Percentiles rank a stretch among this genome's conserved stretches.
These are phyloP conservation scores for Shiraia sp. DNA, from an alignment of 2,329 filamentous ascomycete species.

Conservation along the genomic window DNA sequence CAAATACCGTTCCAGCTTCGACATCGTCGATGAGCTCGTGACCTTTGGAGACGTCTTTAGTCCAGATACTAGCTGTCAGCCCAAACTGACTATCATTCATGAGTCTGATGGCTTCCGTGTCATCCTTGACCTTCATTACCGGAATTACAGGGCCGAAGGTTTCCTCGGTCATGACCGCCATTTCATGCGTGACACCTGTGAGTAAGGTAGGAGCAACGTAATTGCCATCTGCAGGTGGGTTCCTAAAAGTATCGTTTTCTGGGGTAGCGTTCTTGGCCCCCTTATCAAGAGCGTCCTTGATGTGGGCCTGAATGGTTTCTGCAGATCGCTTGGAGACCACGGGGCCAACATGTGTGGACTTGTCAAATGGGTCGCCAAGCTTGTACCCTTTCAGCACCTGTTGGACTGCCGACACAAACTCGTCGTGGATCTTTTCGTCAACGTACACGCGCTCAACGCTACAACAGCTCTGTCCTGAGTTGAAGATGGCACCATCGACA, in stretches of 20 bases:
- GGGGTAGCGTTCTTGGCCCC: constrained; percentile 86
- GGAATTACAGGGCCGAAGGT: constrained; percentile 94
- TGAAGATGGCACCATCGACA: constrained; percentile 94
- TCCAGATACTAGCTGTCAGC: constrained; percentile 96
- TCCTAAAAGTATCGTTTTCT: constrained; percentile 74
- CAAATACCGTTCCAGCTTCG: constrained; percentile 93
- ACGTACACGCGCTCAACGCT: constrained; percentile 92
- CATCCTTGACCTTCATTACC: constrained; percentile 80
- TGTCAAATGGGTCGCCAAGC: constrained; percentile 84
- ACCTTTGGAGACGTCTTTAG: constrained; percentile 77
- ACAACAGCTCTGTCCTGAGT: constrained; percentile 98
- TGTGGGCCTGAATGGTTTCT: constrained; percentile 74
- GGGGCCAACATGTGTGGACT: constrained; percentile 80
- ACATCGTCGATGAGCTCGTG: constrained; percentile 77
- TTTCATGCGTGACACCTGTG: constrained; percentile 76
- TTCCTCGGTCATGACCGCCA: constrained; percentile 90
- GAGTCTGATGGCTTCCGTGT: constrained; percentile 77
- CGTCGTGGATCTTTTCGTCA: constrained; percentile 79
- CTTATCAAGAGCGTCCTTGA: constrained; percentile 79
- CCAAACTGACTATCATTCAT: constrained; percentile 98
- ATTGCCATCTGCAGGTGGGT: constrained; percentile 76
- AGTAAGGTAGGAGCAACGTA: constrained; percentile 86
- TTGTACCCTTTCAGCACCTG: constrained; percentile 77
- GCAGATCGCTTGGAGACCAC: constrained; percentile 83
- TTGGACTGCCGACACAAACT: constrained; percentile 78